Percentiles rank a stretch among this genome's conserved stretches.
Evolutionary conservation across 2,329 filamentous ascomycete genomes (phyloP).

Genomic region (Lizonia empirigonia): DNA sequence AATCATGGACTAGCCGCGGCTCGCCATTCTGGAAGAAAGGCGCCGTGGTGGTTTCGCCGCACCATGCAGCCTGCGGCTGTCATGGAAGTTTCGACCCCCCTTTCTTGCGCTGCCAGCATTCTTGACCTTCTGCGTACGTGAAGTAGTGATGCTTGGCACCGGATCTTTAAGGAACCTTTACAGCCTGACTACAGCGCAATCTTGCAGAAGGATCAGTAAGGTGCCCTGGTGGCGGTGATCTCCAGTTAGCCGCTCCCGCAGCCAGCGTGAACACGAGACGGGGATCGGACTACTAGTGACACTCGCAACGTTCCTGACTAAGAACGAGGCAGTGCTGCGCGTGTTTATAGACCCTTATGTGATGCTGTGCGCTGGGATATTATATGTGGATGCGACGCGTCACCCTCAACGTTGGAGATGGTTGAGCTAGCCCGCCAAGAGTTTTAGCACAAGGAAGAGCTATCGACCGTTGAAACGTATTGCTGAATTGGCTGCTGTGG

Average conservation of each 20-base stretch:
- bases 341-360: not conserved
- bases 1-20: slow-evolving; percentile 10
- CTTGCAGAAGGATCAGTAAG: slow-evolving; percentile 15
- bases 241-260: slow-evolving; percentile 17
- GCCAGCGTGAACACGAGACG: slow-evolving; percentile 11
- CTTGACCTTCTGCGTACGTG: slow-evolving; percentile 1
- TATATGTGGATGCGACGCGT: slow-evolving; percentile 44
- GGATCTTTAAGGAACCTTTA: slow-evolving; percentile 1
- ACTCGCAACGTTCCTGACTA: slow-evolving; percentile 10
- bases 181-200: slow-evolving; percentile 18
- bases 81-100: slow-evolving; percentile 1
- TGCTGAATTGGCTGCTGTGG: slow-evolving; percentile 13
- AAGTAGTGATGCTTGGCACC: slow-evolving; percentile 2
- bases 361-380: slow-evolving; percentile 18
- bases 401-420: slow-evolving; percentile 16
- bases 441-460: slow-evolving; percentile 8
- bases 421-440: slow-evolving; percentile 1
- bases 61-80: slow-evolving; percentile 12
- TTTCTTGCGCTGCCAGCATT: slow-evolving; percentile 4
- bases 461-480: slow-evolving; percentile 29
- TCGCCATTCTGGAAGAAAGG: slow-evolving; percentile 10
- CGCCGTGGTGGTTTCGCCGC: not conserved
- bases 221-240: slow-evolving; percentile 15
- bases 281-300: slow-evolving; percentile 7
- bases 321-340: slow-evolving; percentile 10